Evolutionary conservation across 73 alveolate genomes (phyloP).

Genomic region (Durusdinium trenchii): DNA sequence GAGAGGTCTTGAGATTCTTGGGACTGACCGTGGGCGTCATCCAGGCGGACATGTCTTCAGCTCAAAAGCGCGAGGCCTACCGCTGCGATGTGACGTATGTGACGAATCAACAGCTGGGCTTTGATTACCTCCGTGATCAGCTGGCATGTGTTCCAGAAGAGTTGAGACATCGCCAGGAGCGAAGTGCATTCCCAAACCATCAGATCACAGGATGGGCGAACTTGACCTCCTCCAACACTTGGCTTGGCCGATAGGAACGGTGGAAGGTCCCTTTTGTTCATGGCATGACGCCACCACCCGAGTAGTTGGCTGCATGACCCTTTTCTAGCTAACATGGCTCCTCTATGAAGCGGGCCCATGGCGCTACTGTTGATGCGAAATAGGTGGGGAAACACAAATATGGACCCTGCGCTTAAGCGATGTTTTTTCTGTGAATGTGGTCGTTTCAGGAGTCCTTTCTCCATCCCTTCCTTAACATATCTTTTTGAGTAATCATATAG

Average conservation of each 20-base stretch:
- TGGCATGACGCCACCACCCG: too few species aligned
- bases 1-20: slow-evolving; percentile 62
- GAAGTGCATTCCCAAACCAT: too few species aligned
- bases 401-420: too few species aligned
- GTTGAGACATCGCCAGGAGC: slow-evolving; percentile 49
- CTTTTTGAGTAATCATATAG: neutral
- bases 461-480: neutral
- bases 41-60: slow-evolving; percentile 57
- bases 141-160: slow-evolving; percentile 39
- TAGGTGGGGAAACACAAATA: too few species aligned
- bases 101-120: slow-evolving; percentile 89
- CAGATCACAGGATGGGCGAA: too few species aligned
- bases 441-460: neutral
- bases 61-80: slow-evolving; percentile 70
- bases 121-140: slow-evolving; percentile 75
- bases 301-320: too few species aligned
- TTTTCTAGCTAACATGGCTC: too few species aligned
- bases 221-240: too few species aligned
- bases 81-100: slow-evolving; percentile 84
- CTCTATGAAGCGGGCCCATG: too few species aligned
- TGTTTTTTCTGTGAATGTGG: neutral
- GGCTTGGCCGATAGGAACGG: too few species aligned
- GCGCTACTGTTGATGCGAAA: too few species aligned
- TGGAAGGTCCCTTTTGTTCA: too few species aligned
- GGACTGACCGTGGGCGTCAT: slow-evolving; percentile 86